Percentiles rank a stretch among this genome's conserved stretches.
These are phyloP conservation scores for Mycena floridula DNA, from an alignment of 768 basidiomycete genomes.

Conservation along the genomic window DNA sequence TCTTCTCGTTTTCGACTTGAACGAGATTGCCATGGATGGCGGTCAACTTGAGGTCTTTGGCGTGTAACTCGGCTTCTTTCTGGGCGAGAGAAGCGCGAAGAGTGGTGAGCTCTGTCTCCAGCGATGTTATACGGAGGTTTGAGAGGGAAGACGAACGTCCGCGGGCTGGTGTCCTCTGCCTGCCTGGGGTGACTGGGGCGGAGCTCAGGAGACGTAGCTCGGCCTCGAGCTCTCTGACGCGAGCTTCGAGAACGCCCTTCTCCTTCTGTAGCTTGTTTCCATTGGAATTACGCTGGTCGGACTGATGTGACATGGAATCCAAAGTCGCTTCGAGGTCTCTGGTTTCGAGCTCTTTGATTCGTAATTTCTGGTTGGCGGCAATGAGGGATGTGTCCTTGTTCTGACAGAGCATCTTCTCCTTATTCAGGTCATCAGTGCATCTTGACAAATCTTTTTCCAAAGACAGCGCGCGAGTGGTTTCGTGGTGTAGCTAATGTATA, in stretches of 20 bases:
- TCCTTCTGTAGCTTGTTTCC: conserved; percentile 48
- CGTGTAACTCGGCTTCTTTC: conserved; percentile 38
- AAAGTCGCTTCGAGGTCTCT: conserved; percentile 53
- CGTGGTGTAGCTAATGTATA: conserved; percentile 41
- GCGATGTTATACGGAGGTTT: conserved; percentile 36
- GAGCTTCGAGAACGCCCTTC: conserved; percentile 47
- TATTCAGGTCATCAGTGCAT: conserved; percentile 50
- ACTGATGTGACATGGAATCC: conserved; percentile 47
- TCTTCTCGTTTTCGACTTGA: conserved; percentile 52
- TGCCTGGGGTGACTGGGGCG: conserved; percentile 14
- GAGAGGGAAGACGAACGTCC: conserved; percentile 58
- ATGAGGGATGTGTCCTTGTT: conserved; percentile 47
- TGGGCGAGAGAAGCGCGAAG: conserved; percentile 33
- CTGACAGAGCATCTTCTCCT: conserved; percentile 43
- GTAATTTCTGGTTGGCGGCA: conserved; percentile 44
- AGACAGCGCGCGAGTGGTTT: conserved; percentile 48
- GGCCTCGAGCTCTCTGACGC: conserved; percentile 53
- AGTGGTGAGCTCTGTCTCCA: conserved; percentile 55
- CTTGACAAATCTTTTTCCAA: conserved; percentile 46
- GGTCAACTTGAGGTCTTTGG: conserved; percentile 40
- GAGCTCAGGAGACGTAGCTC: conserved; percentile 28
- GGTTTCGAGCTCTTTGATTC: conserved; percentile 40
- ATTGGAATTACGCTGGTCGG: conserved; percentile 36
- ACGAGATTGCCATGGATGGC: conserved; percentile 43
- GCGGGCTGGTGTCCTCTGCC: conserved; percentile 29